phyloP scores from a whole-genome alignment of 2,329 filamentous ascomycete species.

The Fusarium siculi region DNA sequence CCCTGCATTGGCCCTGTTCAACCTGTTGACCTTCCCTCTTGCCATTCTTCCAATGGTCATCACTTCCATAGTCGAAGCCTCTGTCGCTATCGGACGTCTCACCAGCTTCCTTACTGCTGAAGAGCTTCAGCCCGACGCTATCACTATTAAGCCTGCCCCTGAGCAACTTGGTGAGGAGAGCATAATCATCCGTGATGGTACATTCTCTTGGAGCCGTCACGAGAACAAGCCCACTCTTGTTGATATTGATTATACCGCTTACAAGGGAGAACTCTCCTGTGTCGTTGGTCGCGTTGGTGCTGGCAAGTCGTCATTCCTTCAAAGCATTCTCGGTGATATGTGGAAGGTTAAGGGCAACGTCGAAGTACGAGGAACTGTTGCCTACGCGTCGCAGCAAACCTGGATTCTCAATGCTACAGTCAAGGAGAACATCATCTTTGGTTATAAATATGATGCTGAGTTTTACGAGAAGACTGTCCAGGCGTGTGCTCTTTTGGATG shows the following conservation, averaged over 20 bases:
- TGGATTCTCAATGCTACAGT: constrained; percentile 99
- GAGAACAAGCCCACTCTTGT: constrained; percentile 76
- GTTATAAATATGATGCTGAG: constrained; percentile 89
- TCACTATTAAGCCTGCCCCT: constrained; percentile 74
- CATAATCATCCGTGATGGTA: constrained; percentile 82
- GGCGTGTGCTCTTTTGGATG: constrained; percentile 89
- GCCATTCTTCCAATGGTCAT: constrained; percentile 98
- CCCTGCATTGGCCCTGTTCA: constrained; percentile 91
- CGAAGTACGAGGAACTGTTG: constrained; percentile 81
- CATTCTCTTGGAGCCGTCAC: constrained; percentile 95
- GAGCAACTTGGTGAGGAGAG: constrained; percentile 85
- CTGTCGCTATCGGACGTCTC: constrained; percentile 88
- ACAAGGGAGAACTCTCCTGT: constrained; percentile 93
- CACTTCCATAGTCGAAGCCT: constrained; percentile 93
- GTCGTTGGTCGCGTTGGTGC: constrained; percentile 93
- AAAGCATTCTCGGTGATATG: constrained; percentile 88
- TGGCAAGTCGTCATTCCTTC: constrained; percentile 93
- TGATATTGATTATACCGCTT: constrained; percentile 87
- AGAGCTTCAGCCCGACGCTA: constrained; percentile 88
- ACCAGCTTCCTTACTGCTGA: constrained; percentile 88
- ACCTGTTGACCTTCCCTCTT: constrained; percentile 93
- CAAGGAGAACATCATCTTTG: constrained; percentile 96
- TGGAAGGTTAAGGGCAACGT: constrained; percentile 91
- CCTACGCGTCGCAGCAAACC: constrained; percentile 91
- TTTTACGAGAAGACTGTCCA: constrained; percentile 95